phyloP scores from a whole-genome alignment of 176 grass and related monocot species.

The Hyparrhenia diplandra region DNA sequence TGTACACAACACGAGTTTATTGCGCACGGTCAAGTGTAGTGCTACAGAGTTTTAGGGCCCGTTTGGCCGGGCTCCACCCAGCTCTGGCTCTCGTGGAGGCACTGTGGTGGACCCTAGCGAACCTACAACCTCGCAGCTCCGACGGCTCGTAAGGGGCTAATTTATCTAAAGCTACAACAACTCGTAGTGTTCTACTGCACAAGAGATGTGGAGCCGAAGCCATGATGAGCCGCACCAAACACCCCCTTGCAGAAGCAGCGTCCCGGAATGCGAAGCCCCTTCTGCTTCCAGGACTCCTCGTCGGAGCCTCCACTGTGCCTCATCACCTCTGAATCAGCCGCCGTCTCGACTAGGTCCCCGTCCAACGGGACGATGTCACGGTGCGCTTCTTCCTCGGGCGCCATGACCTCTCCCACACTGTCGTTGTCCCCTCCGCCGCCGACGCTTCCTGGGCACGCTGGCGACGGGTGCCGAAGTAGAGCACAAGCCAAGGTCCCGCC shows the following conservation, averaged over 20 bases:
- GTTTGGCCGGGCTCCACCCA: too few species aligned
- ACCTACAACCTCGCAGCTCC: too few species aligned
- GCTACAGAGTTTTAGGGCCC: too few species aligned
- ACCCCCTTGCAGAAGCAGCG: conserved; percentile 44
- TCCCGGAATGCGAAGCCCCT: not conserved
- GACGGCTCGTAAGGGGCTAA: too few species aligned
- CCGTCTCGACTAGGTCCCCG: not conserved
- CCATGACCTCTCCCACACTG: not conserved
- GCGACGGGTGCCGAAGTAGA: not conserved
- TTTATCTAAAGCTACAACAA: too few species aligned
- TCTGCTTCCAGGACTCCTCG: not conserved
- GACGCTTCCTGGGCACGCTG: not conserved
- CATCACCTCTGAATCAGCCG: not conserved
- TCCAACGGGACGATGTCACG: conserved; percentile 25
- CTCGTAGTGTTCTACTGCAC: too few species aligned
- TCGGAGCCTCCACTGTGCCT: not conserved
- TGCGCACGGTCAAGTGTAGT: not conserved
- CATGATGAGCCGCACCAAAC: too few species aligned
- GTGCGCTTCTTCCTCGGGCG: conserved; percentile 11
- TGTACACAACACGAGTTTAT: not conserved
- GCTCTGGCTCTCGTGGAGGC: too few species aligned
- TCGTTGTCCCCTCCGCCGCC: not conserved
- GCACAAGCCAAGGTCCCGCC: not conserved
- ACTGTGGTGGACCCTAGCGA: too few species aligned
- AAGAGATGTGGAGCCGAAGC: too few species aligned